These are phyloP conservation scores for Aegle marmelos DNA, from an alignment of 345 rosid species.

Conservation along the genomic window DNA sequence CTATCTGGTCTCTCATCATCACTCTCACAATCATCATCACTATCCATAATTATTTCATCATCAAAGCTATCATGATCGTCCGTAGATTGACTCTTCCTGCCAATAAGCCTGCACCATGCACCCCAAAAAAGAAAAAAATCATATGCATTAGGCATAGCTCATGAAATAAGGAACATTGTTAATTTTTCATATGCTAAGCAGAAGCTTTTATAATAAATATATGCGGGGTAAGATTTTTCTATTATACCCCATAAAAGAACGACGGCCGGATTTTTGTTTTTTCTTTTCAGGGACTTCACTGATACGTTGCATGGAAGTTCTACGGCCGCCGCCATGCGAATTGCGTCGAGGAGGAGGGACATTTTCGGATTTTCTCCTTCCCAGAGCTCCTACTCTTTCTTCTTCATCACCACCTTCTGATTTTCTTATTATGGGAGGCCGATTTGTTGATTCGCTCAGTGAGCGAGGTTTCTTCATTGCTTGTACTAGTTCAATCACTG, in stretches of 20 bases:
- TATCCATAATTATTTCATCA: conserved; percentile 29
- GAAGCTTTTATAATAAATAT: too few species aligned
- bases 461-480: conserved; percentile 89
- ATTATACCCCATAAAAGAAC: conserved; percentile 78
- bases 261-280: conserved; percentile 56
- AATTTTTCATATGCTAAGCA: background rate
- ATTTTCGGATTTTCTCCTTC: conserved; percentile 58
- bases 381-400: conserved; percentile 30
- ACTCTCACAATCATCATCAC: conserved; percentile 45
- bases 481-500: conserved; percentile 81
- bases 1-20: conserved; percentile 69
- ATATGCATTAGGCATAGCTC: background rate
- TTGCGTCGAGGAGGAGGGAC: conserved; percentile 44
- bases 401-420: conserved; percentile 47
- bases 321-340: conserved; percentile 40
- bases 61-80: conserved; percentile 36
- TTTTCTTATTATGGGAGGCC: conserved; percentile 46
- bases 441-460: conserved; percentile 64
- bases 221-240: background rate
- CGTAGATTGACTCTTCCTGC: conserved; percentile 46
- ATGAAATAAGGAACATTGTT: background rate
- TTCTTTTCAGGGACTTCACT: conserved; percentile 72
- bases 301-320: conserved; percentile 72
- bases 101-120: conserved; percentile 40
- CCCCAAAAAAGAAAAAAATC: background rate